Evolutionary conservation across 179 eudicot species (phyloP).

Genomic region (Beta macrorhiza): DNA sequence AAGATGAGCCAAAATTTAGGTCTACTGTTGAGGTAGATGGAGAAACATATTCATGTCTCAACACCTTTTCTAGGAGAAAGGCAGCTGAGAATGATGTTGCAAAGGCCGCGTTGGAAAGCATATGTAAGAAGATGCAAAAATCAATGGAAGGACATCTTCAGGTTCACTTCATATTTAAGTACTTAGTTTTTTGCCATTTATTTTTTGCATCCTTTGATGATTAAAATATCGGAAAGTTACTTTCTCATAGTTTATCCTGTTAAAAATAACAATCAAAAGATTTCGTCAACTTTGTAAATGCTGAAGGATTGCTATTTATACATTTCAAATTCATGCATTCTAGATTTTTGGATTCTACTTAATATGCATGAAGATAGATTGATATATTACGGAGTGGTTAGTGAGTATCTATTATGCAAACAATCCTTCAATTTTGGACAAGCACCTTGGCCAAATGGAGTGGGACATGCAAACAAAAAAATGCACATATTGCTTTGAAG

Average conservation of each 20-base stretch:
- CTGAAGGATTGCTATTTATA: background rate
- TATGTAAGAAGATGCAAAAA: slow-evolving; percentile 31
- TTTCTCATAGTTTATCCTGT: background rate
- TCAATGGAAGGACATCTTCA: slow-evolving; percentile 34
- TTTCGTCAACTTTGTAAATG: background rate
- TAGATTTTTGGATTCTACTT: background rate
- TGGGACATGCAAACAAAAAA: background rate
- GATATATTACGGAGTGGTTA: background rate
- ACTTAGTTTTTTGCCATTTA: too few relatives aligned
- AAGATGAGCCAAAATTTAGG: slow-evolving; percentile 36
- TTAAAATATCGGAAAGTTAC: background rate
- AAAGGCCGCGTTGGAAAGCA: slow-evolving; percentile 40
- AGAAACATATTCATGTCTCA: slow-evolving; percentile 31
- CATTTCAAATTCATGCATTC: background rate
- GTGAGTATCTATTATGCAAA: background rate
- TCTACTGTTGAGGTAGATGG: slow-evolving; percentile 58
- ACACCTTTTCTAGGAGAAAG: slow-evolving; percentile 33
- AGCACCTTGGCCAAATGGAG: background rate
- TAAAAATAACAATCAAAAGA: background rate
- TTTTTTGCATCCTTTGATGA: too few relatives aligned
- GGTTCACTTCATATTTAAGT: slow-evolving; percentile 34
- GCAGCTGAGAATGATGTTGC: slow-evolving; percentile 67
- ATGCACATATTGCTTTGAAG: too few relatives aligned
- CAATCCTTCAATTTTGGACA: background rate
- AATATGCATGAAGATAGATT: background rate